These are phyloP conservation scores for Scalesia atractyloides DNA, from an alignment of 129 eudicot species.

Conservation along the genomic window DNA sequence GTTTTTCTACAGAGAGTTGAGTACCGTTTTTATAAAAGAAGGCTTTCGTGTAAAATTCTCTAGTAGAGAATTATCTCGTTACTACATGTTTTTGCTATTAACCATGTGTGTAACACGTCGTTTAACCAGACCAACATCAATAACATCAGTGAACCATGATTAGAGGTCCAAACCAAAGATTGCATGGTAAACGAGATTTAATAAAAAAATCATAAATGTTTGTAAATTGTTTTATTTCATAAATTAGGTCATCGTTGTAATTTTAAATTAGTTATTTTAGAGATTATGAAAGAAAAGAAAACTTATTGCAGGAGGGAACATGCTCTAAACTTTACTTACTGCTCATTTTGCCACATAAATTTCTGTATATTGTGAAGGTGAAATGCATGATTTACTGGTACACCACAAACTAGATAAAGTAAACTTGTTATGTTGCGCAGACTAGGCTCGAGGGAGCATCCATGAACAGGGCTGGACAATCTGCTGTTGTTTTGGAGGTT, in stretches of 20 bases:
- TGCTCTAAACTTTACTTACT: no score
- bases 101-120: no score
- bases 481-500: constrained; percentile 96
- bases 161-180: neutral
- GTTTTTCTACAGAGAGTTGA: no score
- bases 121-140: neutral
- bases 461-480: constrained; percentile 62
- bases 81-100: neutral
- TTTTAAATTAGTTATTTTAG: neutral
- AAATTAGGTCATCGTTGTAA: no score
- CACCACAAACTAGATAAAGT: neutral
- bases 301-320: neutral
- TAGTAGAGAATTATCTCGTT: neutral
- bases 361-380: constrained; percentile 4
- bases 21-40: no score
- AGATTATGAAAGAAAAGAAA: neutral
- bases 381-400: neutral
- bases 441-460: constrained; percentile 92
- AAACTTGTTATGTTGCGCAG: constrained; percentile 38
- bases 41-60: neutral
- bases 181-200: neutral
- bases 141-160: neutral
- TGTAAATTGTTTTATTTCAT: no score
- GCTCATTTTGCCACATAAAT: neutral
- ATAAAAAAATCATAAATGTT: no score